Evolutionary conservation across 2,329 filamentous ascomycete genomes (phyloP).

Genomic region (Penicillium sp.): DNA sequence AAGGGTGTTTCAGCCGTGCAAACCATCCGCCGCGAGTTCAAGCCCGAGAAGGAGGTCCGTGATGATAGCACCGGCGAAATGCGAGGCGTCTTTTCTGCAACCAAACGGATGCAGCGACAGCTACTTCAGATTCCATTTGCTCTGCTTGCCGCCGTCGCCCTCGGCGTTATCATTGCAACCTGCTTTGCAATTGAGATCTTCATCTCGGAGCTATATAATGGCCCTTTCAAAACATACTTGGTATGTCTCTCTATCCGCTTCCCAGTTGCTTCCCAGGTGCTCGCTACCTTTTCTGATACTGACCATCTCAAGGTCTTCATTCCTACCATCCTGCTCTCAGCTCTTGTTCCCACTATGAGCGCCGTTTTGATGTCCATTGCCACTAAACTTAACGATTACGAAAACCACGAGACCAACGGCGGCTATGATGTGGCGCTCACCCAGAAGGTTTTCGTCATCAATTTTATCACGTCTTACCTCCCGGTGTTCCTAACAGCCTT

Average conservation of each 20-base stretch:
- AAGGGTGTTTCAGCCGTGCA: constrained; percentile 84
- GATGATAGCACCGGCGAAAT: constrained; percentile 85
- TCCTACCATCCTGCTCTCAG: constrained; percentile 83
- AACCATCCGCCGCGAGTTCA: constrained; percentile 75
- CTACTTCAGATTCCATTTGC: constrained; percentile 89
- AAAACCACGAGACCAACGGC: constrained; percentile 91
- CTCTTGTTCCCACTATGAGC: constrained; percentile 78
- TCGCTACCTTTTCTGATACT: not conserved
- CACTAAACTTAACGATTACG: constrained; percentile 75
- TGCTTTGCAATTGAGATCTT: constrained; percentile 97
- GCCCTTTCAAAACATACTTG: constrained; percentile 83
- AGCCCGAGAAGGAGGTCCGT: constrained; percentile 73
- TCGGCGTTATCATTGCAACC: constrained; percentile 84
- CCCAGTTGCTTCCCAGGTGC: not conserved
- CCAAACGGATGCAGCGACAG: constrained; percentile 78
- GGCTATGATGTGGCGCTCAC: constrained; percentile 83
- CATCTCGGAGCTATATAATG: constrained; percentile 91
- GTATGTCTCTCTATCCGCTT: constrained; percentile 54
- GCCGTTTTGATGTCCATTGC: constrained; percentile 81
- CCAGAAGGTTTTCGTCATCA: constrained; percentile 94
- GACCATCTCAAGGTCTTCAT: constrained; percentile 69
- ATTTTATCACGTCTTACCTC: constrained; percentile 96
- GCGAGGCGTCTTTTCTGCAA: constrained; percentile 74
- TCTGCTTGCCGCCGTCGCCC: constrained; percentile 69
- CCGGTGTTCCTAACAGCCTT: constrained; percentile 90